Evolutionary conservation across 2,329 filamentous ascomycete species (phyloP).

Genomic region (Colletotrichum eremochloae): DNA sequence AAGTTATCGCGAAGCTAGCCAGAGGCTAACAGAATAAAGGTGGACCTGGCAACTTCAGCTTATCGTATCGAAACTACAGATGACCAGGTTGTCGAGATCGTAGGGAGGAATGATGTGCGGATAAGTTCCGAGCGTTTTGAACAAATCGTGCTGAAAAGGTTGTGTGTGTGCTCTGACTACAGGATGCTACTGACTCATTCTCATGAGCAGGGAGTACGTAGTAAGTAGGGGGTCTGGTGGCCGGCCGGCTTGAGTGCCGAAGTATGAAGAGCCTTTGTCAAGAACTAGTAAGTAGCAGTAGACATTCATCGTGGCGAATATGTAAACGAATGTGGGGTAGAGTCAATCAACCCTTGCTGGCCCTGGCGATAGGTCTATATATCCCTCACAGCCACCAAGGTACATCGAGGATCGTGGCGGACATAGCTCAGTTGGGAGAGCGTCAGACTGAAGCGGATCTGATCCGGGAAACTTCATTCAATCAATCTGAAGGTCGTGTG

Average conservation of each 20-base stretch:
- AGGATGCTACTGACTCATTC: conserved; percentile 18
- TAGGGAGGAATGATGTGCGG: background rate
- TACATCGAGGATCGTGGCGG: conserved; percentile 18
- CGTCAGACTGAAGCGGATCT: conserved; percentile 40
- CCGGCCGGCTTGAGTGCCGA: background rate
- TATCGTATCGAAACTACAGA: conserved; percentile 3
- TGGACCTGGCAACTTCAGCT: conserved; percentile 18
- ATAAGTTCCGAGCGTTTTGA: background rate
- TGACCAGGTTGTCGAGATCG: background rate
- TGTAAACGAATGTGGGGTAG: conserved; percentile 1
- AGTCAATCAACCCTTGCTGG: background rate
- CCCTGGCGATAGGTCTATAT: background rate
- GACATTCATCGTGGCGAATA: background rate
- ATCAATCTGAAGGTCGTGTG: conserved; percentile 42
- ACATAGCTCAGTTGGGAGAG: conserved; percentile 43
- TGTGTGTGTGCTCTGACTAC: background rate
- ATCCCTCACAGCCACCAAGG: fast-evolving
- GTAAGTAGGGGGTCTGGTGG: background rate
- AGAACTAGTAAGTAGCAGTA: too few species aligned
- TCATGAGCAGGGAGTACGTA: background rate
- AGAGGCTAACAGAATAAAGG: conserved; percentile 2
- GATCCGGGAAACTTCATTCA: conserved; percentile 35
- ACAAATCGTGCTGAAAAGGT: background rate
- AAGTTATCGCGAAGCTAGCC: conserved; percentile 10
- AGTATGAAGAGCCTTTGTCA: background rate